Evolutionary conservation across 1,284 basidiomycete species (phyloP).

Genomic region (Melampsora abietis-canadensis): DNA sequence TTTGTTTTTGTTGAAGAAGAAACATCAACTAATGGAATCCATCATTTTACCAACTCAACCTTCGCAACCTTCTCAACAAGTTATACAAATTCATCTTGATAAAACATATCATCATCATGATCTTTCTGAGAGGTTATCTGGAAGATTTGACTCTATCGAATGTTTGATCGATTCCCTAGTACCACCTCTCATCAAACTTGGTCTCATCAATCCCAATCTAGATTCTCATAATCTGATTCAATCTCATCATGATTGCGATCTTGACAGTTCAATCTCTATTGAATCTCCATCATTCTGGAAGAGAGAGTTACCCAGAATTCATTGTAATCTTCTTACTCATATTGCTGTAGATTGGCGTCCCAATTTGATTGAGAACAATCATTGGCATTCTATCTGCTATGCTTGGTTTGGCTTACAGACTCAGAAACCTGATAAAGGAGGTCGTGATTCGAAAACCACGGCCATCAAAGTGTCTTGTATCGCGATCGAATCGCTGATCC

Average conservation of each 20-base stretch:
- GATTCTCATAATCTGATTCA: not conserved
- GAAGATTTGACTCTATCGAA: not conserved
- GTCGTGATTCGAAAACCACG: not conserved
- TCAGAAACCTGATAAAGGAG: not conserved
- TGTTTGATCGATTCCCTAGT: not conserved
- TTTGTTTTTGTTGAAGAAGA: too few relatives aligned
- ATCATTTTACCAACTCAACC: constrained; percentile 1
- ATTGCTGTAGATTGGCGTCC: constrained; percentile 4
- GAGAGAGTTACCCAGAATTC: constrained; percentile 18
- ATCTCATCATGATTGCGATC: not conserved
- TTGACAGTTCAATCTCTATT: not conserved
- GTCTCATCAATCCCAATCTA: not conserved
- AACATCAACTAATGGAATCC: too few relatives aligned
- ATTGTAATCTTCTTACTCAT: not conserved
- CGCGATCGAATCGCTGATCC: not conserved
- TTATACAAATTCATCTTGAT: not conserved
- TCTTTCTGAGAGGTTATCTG: not conserved
- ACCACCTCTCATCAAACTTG: constrained; percentile 1
- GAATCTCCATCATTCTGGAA: not conserved
- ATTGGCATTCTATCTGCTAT: not conserved
- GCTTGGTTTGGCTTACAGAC: constrained; percentile 2
- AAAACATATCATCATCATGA: not conserved
- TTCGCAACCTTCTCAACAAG: not conserved
- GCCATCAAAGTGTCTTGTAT: not conserved
- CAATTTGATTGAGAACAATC: constrained; percentile 1